Conservation (phyloP, 176 grass and related monocot genomes). For the Melocanna baccifera region DNA sequence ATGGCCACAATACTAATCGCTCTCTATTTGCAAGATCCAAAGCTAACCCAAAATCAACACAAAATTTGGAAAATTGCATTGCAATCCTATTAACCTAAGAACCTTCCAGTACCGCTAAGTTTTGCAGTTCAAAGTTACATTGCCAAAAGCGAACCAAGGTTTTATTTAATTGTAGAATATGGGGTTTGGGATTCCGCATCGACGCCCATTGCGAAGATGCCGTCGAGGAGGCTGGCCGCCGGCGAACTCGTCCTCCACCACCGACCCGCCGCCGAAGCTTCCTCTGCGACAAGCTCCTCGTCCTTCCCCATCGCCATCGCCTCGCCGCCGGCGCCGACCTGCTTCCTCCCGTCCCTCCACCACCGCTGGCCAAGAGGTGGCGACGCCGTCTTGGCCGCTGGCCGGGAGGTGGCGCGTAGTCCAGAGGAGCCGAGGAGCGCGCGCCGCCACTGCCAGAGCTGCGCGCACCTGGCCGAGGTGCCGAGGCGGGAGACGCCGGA, state of each 20-base stretch:
- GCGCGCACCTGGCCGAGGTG: no score
- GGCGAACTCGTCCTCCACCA: conserved; percentile 64
- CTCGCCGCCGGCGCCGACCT: conserved; percentile 28
- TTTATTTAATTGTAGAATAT: neutral
- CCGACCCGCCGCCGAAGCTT: neutral
- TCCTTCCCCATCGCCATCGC: conserved; percentile 54
- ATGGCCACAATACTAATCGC: neutral
- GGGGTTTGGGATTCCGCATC: conserved; percentile 34
- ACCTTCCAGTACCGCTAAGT: neutral
- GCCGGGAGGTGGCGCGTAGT: no score
- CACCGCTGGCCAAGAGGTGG: no score
- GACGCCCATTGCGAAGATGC: conserved; percentile 96
- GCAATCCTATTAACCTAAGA: neutral
- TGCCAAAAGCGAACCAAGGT: neutral
- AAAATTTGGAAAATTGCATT: neutral
- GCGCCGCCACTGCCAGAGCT: no score
- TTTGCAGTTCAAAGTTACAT: neutral
- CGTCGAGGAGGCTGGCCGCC: conserved; percentile 75
- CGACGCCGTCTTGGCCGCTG: no score
- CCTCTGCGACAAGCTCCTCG: conserved; percentile 38
- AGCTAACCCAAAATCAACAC: neutral
- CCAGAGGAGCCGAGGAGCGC: no score
- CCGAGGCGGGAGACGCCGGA: no score
- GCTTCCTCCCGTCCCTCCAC: conserved; percentile 36
- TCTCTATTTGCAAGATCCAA: neutral